These are phyloP conservation scores for Quillaja saponaria DNA, from an alignment of 306 rosid genomes.

Conservation along the genomic window DNA sequence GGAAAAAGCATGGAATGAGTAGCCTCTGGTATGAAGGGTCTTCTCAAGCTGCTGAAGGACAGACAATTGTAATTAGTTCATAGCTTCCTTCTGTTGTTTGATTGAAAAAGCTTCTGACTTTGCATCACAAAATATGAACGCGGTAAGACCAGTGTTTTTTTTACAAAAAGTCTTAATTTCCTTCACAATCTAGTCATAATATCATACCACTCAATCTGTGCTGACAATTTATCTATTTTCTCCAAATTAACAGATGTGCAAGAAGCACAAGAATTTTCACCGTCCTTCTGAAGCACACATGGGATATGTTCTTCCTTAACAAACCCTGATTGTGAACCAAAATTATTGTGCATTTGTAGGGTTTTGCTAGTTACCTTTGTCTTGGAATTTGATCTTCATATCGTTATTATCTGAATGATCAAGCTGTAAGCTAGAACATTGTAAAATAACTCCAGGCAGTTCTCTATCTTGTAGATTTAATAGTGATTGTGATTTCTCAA, in stretches of 20 bases:
- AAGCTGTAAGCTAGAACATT: constrained; percentile 27
- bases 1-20: constrained; percentile 33
- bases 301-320: constrained; percentile 31
- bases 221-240: constrained; percentile 23
- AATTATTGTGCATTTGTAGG: constrained; percentile 11
- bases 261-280: constrained; percentile 17
- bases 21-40: constrained; percentile 20
- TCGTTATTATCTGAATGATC: constrained; percentile 21
- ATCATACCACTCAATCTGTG: constrained; percentile 11
- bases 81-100: constrained; percentile 30
- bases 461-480: constrained; percentile 26
- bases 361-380: constrained; percentile 19
- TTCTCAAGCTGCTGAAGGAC: constrained; percentile 34
- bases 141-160: constrained; percentile 23
- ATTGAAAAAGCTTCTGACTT: background rate
- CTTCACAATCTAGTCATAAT: constrained; percentile 5
- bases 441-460: constrained; percentile 30
- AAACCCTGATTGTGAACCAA: constrained; percentile 10
- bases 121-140: constrained; percentile 6
- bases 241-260: constrained; percentile 27
- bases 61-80: constrained; percentile 26
- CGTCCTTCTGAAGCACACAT: constrained; percentile 26
- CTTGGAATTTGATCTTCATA: constrained; percentile 29
- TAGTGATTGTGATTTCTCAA: constrained; percentile 27
- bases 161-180: constrained; percentile 14